phyloP scores from a whole-genome alignment of 345 rosid genomes.

The Cardiospermum halicacabum region DNA sequence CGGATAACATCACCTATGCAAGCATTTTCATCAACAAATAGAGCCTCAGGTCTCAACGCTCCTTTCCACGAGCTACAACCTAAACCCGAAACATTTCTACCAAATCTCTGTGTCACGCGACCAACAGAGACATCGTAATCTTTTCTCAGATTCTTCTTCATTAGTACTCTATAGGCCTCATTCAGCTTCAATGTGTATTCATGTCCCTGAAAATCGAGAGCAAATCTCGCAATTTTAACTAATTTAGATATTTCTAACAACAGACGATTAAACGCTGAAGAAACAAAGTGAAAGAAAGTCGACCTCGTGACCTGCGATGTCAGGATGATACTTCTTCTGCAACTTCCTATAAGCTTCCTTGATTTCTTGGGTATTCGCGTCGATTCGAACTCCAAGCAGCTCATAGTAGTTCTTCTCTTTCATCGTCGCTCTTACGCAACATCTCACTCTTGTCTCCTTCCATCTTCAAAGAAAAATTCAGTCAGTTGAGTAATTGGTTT shows the following conservation, averaged over 20 bases:
- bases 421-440: slow-evolving; percentile 22
- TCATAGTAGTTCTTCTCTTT: slow-evolving; percentile 43
- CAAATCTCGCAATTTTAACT: neutral
- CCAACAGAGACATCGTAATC: slow-evolving; percentile 42
- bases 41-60: slow-evolving; percentile 45
- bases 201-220: slow-evolving; percentile 32
- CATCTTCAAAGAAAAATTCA: slow-evolving; percentile 13
- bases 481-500: neutral
- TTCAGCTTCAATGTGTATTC: slow-evolving; percentile 41
- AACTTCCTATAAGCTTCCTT: slow-evolving; percentile 57
- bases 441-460: slow-evolving; percentile 26
- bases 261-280: neutral
- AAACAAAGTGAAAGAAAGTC: neutral
- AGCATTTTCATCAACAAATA: slow-evolving; percentile 53
- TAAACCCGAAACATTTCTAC: slow-evolving; percentile 10
- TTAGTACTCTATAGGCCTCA: slow-evolving; percentile 48
- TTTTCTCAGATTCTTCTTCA: slow-evolving; percentile 35
- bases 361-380: slow-evolving; percentile 36
- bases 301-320: slow-evolving; percentile 59
- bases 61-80: slow-evolving; percentile 62
- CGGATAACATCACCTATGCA: slow-evolving; percentile 38
- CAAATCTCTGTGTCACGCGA: slow-evolving; percentile 17
- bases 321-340: slow-evolving; percentile 64
- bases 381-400: slow-evolving; percentile 45
- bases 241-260: neutral